Base-by-base conservation (phyloP, 2,329 filamentous ascomycete genomes). In the Orbilia blumenaviensis region DNA sequence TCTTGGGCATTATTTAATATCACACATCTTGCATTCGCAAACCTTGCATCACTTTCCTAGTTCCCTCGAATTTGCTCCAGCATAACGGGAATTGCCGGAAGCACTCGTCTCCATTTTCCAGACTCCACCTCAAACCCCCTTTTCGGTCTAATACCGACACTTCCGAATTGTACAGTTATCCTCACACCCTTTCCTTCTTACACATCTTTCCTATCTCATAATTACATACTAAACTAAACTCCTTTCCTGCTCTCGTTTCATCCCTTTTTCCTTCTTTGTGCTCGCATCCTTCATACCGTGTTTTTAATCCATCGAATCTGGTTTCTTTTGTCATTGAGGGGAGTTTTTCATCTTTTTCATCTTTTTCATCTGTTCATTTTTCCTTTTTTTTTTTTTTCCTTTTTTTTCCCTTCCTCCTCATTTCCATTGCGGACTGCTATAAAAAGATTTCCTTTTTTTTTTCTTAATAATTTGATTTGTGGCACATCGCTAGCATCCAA, bases 311-410 rank as follows among this genome's bases (percentile, higher is more conserved):
- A 63, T 54, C 62, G 64, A 61, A 72, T 69, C 64, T 77, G 66
- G 73, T 78, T 67, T 62, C 66, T 72, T 79, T 66, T 71, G 66
- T 62, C 63, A 60, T 77, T 41, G 44, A 61, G 64, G 38, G 63
- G 67, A 61, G 75, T 68, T 48, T 60, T 66, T 52, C 68, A 38
- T 63, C 69, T 66, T 23, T 64, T 32, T 32, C 16, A n/a, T 50
- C 27, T 18, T 63, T 63, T 18, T 52, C 56, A 58, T 41, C 61
- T 74, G 64, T 41, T 34, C 44, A 58, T 34, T 54, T 29, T 54
- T 32, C 16, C 23, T 5, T 18, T 54, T 23, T 32, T 23, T 46
- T 66, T 36, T 48, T 12, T 29, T 36, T 25, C 10, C 12, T 56
- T 6, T 56, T 14, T 27, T 6, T 58, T 29, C 27, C 27, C 44